These are phyloP conservation scores for Solanum chiquidenum DNA, from an alignment of 257 asterid species.

Conservation along the genomic window DNA sequence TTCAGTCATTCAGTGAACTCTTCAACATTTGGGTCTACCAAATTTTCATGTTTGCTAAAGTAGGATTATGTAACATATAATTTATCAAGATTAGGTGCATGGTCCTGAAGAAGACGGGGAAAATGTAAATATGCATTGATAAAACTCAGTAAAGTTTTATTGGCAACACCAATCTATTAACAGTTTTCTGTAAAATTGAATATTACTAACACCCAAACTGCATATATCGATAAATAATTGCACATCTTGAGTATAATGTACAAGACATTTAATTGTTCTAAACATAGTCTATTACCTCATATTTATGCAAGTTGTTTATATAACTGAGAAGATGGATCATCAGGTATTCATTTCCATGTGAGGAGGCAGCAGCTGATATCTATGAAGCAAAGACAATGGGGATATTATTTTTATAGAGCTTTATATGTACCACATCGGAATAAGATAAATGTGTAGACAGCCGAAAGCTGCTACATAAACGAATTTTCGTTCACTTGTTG, in stretches of 20 bases:
- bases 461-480: not conserved
- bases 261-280: not conserved
- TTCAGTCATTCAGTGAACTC: conserved; percentile 11
- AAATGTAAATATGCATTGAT: not conserved
- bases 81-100: conserved; percentile 11
- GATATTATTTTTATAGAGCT: not conserved
- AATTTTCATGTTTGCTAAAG: conserved; percentile 30
- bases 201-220: not conserved
- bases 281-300: not conserved
- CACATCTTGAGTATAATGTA: not conserved
- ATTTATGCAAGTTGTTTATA: not conserved
- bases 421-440: not conserved
- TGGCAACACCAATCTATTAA: not conserved
- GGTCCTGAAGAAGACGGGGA: conserved; percentile 21
- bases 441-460: not conserved
- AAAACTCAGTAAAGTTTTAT: not conserved
- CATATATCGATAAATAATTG: not conserved
- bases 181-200: not conserved
- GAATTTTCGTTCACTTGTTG: fast-evolving
- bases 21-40: conserved; percentile 31
- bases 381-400: not conserved
- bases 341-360: not conserved
- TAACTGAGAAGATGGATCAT: not conserved
- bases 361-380: not conserved
- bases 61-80: conserved; percentile 32